phyloP scores from a whole-genome alignment of 495 filamentous ascomycete species.

The Hypoxylon intermedium region DNA sequence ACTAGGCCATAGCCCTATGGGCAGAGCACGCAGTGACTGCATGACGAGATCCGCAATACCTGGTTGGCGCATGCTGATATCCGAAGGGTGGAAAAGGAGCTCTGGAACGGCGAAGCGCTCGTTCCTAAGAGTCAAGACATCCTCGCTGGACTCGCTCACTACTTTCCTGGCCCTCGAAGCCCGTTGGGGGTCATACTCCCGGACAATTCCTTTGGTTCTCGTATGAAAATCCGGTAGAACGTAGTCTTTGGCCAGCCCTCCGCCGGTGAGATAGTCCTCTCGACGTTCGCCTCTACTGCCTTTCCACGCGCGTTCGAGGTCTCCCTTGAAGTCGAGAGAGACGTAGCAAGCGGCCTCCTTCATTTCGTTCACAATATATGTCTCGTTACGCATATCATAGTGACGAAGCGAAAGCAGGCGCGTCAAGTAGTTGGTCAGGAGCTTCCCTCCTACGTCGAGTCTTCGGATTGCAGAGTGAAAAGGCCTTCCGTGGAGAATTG shows the following conservation, averaged over 20 bases:
- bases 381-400: constrained; percentile 93
- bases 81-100: constrained; percentile 81
- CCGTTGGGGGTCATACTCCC: constrained; percentile 74
- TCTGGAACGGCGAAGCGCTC: constrained; percentile 93
- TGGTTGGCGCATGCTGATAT: constrained; percentile 86
- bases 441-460: constrained; percentile 89
- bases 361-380: constrained; percentile 90
- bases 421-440: constrained; percentile 93
- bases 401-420: constrained; percentile 87
- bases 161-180: constrained; percentile 64
- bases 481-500: constrained; percentile 79
- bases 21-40: constrained; percentile 78
- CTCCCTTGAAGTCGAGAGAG: constrained; percentile 74
- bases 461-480: constrained; percentile 83
- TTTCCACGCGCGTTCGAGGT: constrained; percentile 87
- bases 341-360: constrained; percentile 92
- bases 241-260: constrained; percentile 87
- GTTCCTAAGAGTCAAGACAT: constrained; percentile 85
- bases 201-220: constrained; percentile 71
- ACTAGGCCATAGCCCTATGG: constrained; percentile 75
- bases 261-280: constrained; percentile 54
- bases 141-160: constrained; percentile 69
- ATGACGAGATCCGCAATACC: constrained; percentile 82
- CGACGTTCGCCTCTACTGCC: constrained; percentile 65
- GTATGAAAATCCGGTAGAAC: constrained; percentile 91